Base-by-base conservation (phyloP, 1,284 basidiomycete genomes). In the Trichosporon ovoides region DNA sequence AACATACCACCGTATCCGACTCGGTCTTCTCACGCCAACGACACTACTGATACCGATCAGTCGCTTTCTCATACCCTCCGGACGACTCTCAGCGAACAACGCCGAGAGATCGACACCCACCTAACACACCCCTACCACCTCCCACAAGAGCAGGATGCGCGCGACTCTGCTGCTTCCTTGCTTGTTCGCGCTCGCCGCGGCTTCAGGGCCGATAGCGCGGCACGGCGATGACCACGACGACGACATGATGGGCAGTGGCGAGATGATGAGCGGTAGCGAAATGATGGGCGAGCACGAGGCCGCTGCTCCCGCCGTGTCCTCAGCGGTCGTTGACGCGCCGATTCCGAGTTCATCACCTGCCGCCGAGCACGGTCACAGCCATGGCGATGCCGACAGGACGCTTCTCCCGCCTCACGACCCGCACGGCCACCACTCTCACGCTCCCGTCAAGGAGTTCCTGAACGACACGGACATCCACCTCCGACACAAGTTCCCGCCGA, bases 401-500 rank as follows among this genome's bases (percentile, higher is more conserved):
- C 37, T 18, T 22, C 24, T 12, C 50, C 13, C 18, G 14, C 50
- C 64, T 5, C 60, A 57, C 48, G 57, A 61, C 38, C 50, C 61
- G 1, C 65, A 66, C 57, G 28, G 22, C 33, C 71, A 73, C 52
- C 65, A 68, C 52, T 58, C 64, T 11, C 68, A 74, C 51, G 62
- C 59, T 1, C 62, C 65, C 2, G 61, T 70, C 43, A 67, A 68
- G 53, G 58, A 50, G 16, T 51, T 52, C 22, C 64, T 74, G 36
- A 64, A 74, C 61, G 72, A 74, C 56, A 57, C 43, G 1, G 64
- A 58, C n/a, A 68, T 74, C 33, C 72, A 74, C 60, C 33, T 40
- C 35, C 66, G 61, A 63, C 72, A 74, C 59, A 36, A 63, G 22
- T 74, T 69, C 62, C 72, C 72, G 9, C 70, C 71, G 1, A 65